Base-by-base conservation (phyloP, 805 yeast species). In the Trichomonascus vanleenenianus region DNA sequence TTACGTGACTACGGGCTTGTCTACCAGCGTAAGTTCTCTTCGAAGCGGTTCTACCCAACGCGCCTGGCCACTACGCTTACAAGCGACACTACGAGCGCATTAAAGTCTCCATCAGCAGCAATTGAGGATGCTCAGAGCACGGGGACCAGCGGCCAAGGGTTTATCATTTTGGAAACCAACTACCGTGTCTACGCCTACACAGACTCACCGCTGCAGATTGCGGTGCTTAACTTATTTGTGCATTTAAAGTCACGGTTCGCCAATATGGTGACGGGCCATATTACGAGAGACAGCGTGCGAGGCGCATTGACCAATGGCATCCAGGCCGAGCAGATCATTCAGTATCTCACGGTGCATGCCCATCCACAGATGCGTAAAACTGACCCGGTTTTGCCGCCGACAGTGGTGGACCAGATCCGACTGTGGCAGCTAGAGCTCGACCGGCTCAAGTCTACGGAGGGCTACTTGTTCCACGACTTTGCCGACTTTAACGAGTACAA, bases 361-460 rank as follows among this genome's bases (percentile, higher is more conserved):
- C 97, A 91, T 65, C 85, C 94, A 2, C 95, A 88, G 60, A 84
- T 91, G 93, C 68, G 79, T 45, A 60, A 67, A 4, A 68, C 67
- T 11, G 74, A 50, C 75, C 79, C 53, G 60, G 79, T 48, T 81
- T 81, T 93, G 10, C 97, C 97, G 2, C 96, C 97, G 0, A 93
- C 96, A 0, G 95, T 93, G n/a, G 85, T 86, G 1, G 99, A 93
- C 64, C 99, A 93, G 62, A 85, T 93, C 55, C 82, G 81, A 60
- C 71, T 93, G 44, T 93, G 99, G 99, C 97, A 93, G 67, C 70
- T 93, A 49, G 99, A 93, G 61, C 66, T 89, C 67, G 97, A 93
- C 62, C 76, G 99, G 65, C 85, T 93, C 52, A 81, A 84, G 54
- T 77, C 93, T 1, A 84, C 79, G 42, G 86, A 81, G 25, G 99